phyloP scores from a whole-genome alignment of 2,329 filamentous ascomycete species.

The Aspergillus pseudoviridinutans region DNA sequence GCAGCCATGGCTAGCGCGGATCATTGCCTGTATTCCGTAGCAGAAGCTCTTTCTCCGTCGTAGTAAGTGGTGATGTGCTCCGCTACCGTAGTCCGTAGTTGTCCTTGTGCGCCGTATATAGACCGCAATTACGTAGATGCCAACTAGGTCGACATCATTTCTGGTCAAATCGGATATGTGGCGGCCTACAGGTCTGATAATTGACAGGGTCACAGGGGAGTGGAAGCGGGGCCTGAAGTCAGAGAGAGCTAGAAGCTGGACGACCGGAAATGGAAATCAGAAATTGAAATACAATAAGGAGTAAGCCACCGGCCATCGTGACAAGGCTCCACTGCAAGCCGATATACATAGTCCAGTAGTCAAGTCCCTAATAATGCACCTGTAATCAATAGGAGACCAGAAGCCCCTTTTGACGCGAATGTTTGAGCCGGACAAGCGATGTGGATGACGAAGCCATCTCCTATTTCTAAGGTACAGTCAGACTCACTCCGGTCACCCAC shows the following conservation, averaged over 20 bases:
- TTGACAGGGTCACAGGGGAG: not conserved
- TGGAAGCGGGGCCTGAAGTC: not conserved
- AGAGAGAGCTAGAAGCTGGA: no score
- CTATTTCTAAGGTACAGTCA: no score
- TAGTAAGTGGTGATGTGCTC: not conserved
- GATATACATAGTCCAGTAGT: not conserved
- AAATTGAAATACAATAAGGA: not conserved
- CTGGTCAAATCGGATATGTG: not conserved
- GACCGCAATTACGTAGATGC: not conserved
- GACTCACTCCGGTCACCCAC: no score
- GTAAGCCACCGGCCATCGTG: not conserved
- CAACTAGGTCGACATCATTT: not conserved
- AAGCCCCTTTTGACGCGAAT: not conserved
- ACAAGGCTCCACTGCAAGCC: not conserved
- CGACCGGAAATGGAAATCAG: not conserved
- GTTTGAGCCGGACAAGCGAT: not conserved
- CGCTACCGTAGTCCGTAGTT: not conserved
- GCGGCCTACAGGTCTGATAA: not conserved
- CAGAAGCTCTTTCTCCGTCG: not conserved
- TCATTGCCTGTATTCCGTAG: not conserved
- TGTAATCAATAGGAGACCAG: not conserved
- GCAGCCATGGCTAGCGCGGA: conserved; percentile 17
- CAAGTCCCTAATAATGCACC: not conserved
- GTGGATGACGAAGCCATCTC: not conserved
- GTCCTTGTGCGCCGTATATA: not conserved